These are phyloP conservation scores for Mycena metata DNA, from an alignment of 768 basidiomycete species.

Conservation along the genomic window DNA sequence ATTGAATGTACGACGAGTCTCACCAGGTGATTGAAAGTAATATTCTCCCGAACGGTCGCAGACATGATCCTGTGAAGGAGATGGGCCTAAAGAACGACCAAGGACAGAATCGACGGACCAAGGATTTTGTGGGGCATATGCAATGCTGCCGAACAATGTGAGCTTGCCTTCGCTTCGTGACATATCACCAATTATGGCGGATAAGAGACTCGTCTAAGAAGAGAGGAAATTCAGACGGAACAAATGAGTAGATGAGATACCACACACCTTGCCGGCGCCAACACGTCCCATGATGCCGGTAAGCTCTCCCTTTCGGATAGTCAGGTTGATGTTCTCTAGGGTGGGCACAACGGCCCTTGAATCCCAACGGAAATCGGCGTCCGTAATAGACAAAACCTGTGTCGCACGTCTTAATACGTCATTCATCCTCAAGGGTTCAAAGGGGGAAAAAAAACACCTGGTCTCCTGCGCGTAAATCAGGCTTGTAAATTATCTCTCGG, in stretches of 20 bases:
- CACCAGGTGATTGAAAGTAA: constrained; percentile 83
- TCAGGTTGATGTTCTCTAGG: constrained; percentile 83
- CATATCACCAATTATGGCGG: constrained; percentile 93
- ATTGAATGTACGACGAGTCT: background rate
- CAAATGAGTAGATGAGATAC: background rate
- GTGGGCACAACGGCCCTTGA: constrained; percentile 68
- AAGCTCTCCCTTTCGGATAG: constrained; percentile 85
- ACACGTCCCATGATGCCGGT: constrained; percentile 90
- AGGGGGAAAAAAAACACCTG: constrained; percentile 59
- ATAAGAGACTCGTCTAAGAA: constrained; percentile 75
- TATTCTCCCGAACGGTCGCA: constrained; percentile 89
- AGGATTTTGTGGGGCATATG: constrained; percentile 90
- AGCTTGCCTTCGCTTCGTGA: constrained; percentile 80
- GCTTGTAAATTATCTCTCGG: constrained; percentile 62
- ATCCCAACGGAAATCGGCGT: constrained; percentile 89
- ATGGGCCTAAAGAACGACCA: constrained; percentile 6
- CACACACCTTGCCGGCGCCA: constrained; percentile 85
- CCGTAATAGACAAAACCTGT: constrained; percentile 74
- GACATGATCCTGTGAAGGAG: constrained; percentile 77
- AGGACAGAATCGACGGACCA: constrained; percentile 63
- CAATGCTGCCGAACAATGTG: constrained; percentile 73
- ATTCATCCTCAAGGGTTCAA: background rate
- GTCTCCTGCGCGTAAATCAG: constrained; percentile 67
- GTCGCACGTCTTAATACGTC: background rate
- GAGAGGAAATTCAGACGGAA: background rate